Evolutionary conservation across 1,284 basidiomycete species (phyloP), one percentile per base, ranked within the genome.

Genomic region (Ustilago hordei): DNA sequence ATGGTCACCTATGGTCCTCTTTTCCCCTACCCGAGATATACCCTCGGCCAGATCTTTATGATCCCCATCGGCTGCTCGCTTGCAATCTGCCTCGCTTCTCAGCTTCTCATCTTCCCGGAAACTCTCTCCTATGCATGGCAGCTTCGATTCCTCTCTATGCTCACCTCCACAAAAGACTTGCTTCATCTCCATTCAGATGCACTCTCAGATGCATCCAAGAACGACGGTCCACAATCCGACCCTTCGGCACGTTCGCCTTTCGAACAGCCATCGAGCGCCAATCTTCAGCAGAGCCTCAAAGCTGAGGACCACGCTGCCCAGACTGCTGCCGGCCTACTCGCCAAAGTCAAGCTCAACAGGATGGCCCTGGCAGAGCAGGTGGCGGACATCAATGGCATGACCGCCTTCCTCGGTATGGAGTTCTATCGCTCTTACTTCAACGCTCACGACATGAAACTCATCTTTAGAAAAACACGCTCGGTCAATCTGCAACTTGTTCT

Each of bases 91-190:
- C 60, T 79, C 2, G 74, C 67, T 31, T 28, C 71, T 13, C 89
- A 91, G 32, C 73, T 91, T 17, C 81, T 93, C 39, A 87, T 93
- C 68, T 94, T 93, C 82, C 93, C 93, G 0, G 90, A 92, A 85
- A 90, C 91, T 8, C 86, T 93, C 65, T 91, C 90, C 66, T 90
- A 91, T 73, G 86, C 85, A 1, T 88, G 87, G 70, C 78, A 81
- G 87, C 31, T 71, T 78, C 78, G 87, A 79, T 75, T 87, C 72
- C 70, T 76, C 62, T 34, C 59, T 1, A 54, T 79, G 62, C 60
- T 81, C 2, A 17, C 34, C 8, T 48, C 54, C 28, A 64, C 57
- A 7, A 64, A 69, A 52, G 57, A 64, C 13, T 48, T 77, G 23
- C 12, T 75, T 32, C 38, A 55, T 19, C 19, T 70, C 28, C 77